A percentile compares a stretch with the other conserved stretches of the same genome.
phyloP scores from a whole-genome alignment of 2,329 filamentous ascomycete species.

The Sordariomycetes sp. region DNA sequence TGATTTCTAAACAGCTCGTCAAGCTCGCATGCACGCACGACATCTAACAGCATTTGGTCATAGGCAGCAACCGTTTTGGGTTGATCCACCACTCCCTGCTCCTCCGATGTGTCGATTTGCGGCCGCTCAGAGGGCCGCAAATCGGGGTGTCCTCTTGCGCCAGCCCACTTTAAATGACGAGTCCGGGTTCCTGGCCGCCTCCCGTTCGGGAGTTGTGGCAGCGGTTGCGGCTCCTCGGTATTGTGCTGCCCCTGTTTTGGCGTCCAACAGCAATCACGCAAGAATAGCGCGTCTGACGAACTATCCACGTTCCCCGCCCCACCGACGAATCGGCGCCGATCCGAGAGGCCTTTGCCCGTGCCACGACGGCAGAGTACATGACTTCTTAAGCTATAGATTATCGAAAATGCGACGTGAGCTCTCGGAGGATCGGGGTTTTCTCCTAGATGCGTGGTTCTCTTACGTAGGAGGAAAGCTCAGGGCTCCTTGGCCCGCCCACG shows the following conservation, averaged over 20 bases:
- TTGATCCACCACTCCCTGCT: background rate
- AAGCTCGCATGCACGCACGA: background rate
- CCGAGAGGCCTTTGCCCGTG: no score
- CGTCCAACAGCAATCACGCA: background rate
- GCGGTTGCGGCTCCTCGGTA: background rate
- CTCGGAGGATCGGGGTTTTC: background rate
- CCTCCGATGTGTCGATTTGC: background rate
- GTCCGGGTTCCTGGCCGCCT: background rate
- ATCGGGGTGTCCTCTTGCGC: background rate
- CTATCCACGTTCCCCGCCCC: background rate
- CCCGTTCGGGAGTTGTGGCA: background rate
- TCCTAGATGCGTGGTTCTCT: background rate
- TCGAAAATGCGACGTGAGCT: background rate
- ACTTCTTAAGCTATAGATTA: no score
- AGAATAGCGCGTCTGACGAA: slow-evolving; percentile 3
- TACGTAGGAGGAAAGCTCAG: background rate
- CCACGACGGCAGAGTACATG: no score
- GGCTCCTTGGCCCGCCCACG: background rate
- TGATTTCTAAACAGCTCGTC: background rate
- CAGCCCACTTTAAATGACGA: background rate
- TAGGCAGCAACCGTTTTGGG: background rate
- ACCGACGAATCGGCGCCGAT: background rate
- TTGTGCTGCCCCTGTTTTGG: background rate
- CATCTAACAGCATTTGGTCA: background rate
- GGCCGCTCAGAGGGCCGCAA: background rate